Percentiles rank a stretch among this genome's conserved stretches.
These are phyloP conservation scores for Puccinellia tenuiflora DNA, from an alignment of 176 grass and related monocot species.

Conservation along the genomic window DNA sequence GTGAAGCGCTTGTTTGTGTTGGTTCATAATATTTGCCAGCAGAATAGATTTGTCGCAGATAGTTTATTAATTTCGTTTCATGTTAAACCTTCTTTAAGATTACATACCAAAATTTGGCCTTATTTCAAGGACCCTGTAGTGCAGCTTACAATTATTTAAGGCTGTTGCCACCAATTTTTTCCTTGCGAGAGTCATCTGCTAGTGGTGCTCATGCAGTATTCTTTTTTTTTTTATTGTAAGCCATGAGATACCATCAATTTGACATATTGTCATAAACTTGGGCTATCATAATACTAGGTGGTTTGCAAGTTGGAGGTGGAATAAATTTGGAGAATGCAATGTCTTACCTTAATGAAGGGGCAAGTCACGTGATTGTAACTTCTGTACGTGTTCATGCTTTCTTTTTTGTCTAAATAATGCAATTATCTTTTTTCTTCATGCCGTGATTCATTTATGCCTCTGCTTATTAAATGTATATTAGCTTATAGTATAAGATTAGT, in stretches of 20 bases:
- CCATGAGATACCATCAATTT: background rate
- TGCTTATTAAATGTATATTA: background rate
- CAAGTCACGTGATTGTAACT: slow-evolving; percentile 94
- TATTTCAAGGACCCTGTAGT: background rate
- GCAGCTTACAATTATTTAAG: background rate
- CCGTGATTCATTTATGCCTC: background rate
- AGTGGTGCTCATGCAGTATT: background rate
- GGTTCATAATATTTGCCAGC: background rate
- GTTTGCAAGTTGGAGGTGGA: slow-evolving; percentile 95
- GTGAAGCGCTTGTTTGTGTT: background rate
- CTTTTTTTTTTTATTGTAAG: background rate
- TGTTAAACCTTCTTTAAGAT: background rate
- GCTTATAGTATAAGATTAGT: background rate
- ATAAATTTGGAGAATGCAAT: slow-evolving; percentile 87
- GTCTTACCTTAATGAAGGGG: slow-evolving; percentile 77
- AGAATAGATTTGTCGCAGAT: background rate
- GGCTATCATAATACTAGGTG: slow-evolving; percentile 54
- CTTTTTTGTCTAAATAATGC: background rate
- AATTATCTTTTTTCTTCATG: background rate
- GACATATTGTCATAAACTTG: slow-evolving; percentile 17
- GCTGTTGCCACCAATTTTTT: background rate
- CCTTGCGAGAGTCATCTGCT: background rate
- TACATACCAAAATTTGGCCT: background rate
- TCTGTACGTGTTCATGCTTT: slow-evolving; percentile 55
- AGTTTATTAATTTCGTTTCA: background rate